These are phyloP conservation scores for Teratosphaeria destructans DNA, from an alignment of 2,329 filamentous ascomycete genomes.

Conservation along the genomic window DNA sequence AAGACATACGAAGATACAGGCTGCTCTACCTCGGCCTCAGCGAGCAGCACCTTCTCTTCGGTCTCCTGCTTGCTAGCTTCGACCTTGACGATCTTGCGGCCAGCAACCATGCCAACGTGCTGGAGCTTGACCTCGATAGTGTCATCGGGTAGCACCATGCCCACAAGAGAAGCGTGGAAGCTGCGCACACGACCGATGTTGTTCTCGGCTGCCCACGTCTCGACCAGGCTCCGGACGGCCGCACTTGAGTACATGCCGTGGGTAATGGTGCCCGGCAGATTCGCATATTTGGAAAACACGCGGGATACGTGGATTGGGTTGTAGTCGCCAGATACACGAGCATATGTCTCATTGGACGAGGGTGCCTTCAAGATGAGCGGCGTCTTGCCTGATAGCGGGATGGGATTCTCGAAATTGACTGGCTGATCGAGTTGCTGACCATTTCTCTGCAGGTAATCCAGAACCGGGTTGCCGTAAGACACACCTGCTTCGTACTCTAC, in stretches of 20 bases:
- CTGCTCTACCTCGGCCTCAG: constrained; percentile 95
- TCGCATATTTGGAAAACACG: constrained; percentile 91
- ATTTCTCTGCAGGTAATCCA: constrained; percentile 88
- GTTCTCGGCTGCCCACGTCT: constrained; percentile 99
- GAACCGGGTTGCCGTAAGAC: constrained; percentile 91
- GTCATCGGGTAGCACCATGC: constrained; percentile 97
- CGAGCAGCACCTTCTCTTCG: constrained; percentile 78
- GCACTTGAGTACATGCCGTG: constrained; percentile 99
- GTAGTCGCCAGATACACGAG: constrained; percentile 93
- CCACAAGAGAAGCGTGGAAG: constrained; percentile 93
- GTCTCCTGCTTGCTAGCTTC: constrained; percentile 92
- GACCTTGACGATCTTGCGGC: constrained; percentile 98
- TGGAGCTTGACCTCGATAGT: constrained; percentile 89
- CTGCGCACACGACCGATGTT: constrained; percentile 93
- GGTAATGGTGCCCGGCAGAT: constrained; percentile 91
- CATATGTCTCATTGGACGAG: constrained; percentile 94
- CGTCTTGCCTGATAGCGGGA: constrained; percentile 85
- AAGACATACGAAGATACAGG: constrained; percentile 95
- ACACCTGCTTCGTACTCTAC: constrained; percentile 88
- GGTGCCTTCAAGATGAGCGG: constrained; percentile 82
- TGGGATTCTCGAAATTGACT: constrained; percentile 93
- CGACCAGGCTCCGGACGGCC: constrained; percentile 86
- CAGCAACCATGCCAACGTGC: constrained; percentile 94
- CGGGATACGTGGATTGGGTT: constrained; percentile 98
- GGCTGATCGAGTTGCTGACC: constrained; percentile 91